phyloP scores from a whole-genome alignment of 441 rosid genomes.

The Euphorbia corollata region DNA sequence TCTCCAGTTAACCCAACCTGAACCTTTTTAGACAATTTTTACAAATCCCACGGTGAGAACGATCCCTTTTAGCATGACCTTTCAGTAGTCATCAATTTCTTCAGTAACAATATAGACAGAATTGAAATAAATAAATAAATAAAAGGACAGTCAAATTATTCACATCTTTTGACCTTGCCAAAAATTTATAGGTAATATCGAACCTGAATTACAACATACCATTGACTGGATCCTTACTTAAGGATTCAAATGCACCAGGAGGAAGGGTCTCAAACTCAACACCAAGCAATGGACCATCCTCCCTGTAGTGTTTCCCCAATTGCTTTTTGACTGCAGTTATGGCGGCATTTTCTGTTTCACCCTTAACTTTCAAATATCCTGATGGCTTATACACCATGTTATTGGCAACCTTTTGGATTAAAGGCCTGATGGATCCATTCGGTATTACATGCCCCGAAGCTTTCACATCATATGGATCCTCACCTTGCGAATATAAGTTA shows the following conservation, averaged over 20 bases:
- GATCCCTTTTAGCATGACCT: neutral
- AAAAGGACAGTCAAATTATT: too few relatives aligned
- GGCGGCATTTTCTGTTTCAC: conserved; percentile 61
- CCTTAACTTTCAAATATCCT: conserved; percentile 78
- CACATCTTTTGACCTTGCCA: too few relatives aligned
- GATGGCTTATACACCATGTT: conserved; percentile 56
- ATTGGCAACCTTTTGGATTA: conserved; percentile 30
- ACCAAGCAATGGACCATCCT: conserved; percentile 80
- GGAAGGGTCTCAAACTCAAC: conserved; percentile 73
- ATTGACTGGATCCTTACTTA: conserved; percentile 35
- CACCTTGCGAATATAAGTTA: conserved; percentile 34
- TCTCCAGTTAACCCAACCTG: neutral
- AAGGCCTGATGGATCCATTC: conserved; percentile 30
- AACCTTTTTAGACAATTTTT: neutral
- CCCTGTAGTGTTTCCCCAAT: conserved; percentile 64
- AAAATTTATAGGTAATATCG: neutral
- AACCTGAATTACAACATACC: conserved; percentile 40
- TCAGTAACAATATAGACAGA: too few relatives aligned
- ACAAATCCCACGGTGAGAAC: neutral
- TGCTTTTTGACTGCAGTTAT: conserved; percentile 76
- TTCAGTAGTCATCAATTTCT: neutral
- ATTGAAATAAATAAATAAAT: too few relatives aligned
- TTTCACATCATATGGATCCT: conserved; percentile 33
- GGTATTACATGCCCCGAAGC: conserved; percentile 29
- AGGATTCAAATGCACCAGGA: conserved; percentile 71